Base-by-base conservation (phyloP, 805 yeast species). In the Candida corydali region DNA sequence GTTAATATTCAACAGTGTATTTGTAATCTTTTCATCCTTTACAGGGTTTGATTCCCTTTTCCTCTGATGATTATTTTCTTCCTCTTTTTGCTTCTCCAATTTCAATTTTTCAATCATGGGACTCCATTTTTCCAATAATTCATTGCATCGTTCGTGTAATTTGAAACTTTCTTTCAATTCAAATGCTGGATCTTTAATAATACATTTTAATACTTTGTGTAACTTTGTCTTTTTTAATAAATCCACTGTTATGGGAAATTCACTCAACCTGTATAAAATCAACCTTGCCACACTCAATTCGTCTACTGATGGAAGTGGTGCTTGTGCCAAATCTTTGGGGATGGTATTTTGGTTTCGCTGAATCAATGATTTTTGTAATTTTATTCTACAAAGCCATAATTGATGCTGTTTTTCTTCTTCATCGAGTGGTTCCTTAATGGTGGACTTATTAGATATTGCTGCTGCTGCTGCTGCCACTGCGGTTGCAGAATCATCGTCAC, bases 141-240 rank as follows among this genome's bases (percentile, higher is more conserved):
- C 63, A 17, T 52, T 55, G 40, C 73, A 66, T 42, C 71, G 56
- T 37, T 65, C 68, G 41, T 72, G 76, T 39, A 74, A 59, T 40
- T 65, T 59, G 50, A 62, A 69, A 41, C 72, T 69, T 26, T 69
- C 65, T 10, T 66, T 61, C 40, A 66, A 62, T 41, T 60, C 68
- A 42, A 72, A 56, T 24, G 55, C 56, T 18, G 57, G 58, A 41
- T 63, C 61, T 39, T 62, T 63, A 34, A 63, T 41, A 15, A 75
- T 70, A 38, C 75, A 74, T 48, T 68, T 71, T 40, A 75, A 49
- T 1, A 75, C 78, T 50, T 75, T 75, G 47, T 74, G 78, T 35
- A 75, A 56, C 45, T 73, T 75, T 11, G 78, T 70, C 16, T 54
- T 52, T 33, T 56, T 59, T 40, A 75, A 57, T 15, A 73, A 48